A percentile compares a stretch with the other conserved stretches of the same genome.
Evolutionary conservation across 129 eudicot genomes (phyloP).

Genomic region (Tagetes erecta): DNA sequence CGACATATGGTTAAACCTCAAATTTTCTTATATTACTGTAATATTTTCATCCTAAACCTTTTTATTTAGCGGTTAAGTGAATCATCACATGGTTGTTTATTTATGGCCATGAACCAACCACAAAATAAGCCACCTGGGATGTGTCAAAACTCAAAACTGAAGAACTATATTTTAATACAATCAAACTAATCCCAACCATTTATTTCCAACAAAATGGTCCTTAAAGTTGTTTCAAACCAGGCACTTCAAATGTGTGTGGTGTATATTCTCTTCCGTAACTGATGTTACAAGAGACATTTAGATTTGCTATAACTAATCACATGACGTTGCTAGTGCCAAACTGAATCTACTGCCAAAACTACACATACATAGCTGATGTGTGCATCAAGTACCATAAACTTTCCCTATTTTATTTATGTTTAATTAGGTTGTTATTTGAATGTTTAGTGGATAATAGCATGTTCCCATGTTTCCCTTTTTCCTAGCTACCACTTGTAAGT

Average conservation of each 20-base stretch:
- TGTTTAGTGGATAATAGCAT: too few species aligned
- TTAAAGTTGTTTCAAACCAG: constrained; percentile 10
- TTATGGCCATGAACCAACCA: constrained; percentile 8
- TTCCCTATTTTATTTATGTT: too few species aligned
- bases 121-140: constrained; percentile 1
- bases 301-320: constrained; percentile 24
- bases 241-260: neutral
- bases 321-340: constrained; percentile 14
- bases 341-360: neutral
- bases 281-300: constrained; percentile 13
- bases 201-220: constrained; percentile 18
- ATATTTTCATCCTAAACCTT: too few species aligned
- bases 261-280: neutral
- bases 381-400: too few species aligned
- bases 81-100: neutral
- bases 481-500: too few species aligned
- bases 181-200: constrained; percentile 10
- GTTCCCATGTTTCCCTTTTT: too few species aligned
- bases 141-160: neutral
- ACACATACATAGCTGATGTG: neutral
- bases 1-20: too few species aligned
- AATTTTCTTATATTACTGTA: too few species aligned
- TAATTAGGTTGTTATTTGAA: too few species aligned
- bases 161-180: neutral
- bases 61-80: too few species aligned